Percentiles rank a stretch among this genome's conserved stretches.
Conservation (phyloP, 768 basidiomycete genomes). For the Phylloporus sp. region DNA sequence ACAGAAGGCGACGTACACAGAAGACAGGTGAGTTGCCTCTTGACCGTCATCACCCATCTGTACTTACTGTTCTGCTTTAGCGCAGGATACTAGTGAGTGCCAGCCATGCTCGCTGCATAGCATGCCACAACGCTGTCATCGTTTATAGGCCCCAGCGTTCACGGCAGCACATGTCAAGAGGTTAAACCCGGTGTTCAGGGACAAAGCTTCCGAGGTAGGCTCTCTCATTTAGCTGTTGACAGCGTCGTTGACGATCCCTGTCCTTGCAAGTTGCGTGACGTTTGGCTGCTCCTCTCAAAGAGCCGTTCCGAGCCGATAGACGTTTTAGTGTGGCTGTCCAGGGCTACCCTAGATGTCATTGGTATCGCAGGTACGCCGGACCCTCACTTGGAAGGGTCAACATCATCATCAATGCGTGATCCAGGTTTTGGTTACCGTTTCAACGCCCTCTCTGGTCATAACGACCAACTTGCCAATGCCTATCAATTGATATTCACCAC, state of each 20-base stretch:
- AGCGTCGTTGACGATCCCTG: not conserved
- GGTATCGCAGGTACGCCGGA: constrained; percentile 54
- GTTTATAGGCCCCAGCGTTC: constrained; percentile 48
- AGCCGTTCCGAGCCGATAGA: constrained; percentile 41
- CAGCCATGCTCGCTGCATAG: constrained; percentile 5
- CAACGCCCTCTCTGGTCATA: constrained; percentile 45
- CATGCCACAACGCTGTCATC: not conserved
- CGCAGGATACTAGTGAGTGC: constrained; percentile 50
- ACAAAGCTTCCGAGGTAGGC: constrained; percentile 52
- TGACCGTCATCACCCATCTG: not conserved
- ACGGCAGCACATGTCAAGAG: constrained; percentile 46
- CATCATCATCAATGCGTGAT: not conserved
- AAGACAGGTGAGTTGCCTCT: constrained; percentile 38
- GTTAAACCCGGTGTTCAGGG: constrained; percentile 53
- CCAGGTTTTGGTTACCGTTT: constrained; percentile 56
- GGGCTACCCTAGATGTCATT: constrained; percentile 72
- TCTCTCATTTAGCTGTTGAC: not conserved
- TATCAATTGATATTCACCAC: constrained; percentile 53
- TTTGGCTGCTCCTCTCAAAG: constrained; percentile 30
- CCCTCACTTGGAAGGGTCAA: not conserved
- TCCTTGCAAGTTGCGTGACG: constrained; percentile 42
- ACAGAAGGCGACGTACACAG: constrained; percentile 55
- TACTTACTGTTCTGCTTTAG: constrained; percentile 25
- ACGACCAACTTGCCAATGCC: constrained; percentile 52
- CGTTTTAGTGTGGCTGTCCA: constrained; percentile 60